phyloP scores from a whole-genome alignment of 108 stramenopile genomes.

The Cyclotella choctawhatcheeana region DNA sequence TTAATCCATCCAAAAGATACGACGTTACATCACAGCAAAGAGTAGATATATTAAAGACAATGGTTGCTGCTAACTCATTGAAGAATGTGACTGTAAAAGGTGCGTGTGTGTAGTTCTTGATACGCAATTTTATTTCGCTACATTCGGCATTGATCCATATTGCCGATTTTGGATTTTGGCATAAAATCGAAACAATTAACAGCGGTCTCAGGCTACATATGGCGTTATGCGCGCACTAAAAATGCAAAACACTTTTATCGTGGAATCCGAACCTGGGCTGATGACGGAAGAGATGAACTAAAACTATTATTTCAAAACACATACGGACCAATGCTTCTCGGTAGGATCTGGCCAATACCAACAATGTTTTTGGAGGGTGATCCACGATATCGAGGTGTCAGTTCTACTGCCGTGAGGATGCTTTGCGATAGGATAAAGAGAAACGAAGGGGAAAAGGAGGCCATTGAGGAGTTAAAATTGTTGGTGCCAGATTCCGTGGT shows the following conservation, averaged over 20 bases:
- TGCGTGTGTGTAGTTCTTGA: conserved; percentile 28
- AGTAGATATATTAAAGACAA: conserved; percentile 58
- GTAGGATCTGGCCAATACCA: conserved; percentile 68
- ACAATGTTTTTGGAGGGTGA: conserved; percentile 82
- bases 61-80: conserved; percentile 30
- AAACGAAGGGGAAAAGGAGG: not conserved
- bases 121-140: not conserved
- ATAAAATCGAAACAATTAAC: no score
- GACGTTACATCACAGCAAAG: conserved; percentile 72
- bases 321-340: conserved; percentile 69
- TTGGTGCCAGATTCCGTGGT: conserved; percentile 9
- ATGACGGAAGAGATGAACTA: conserved; percentile 81
- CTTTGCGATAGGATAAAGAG: conserved; percentile 49
- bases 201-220: conserved; percentile 86
- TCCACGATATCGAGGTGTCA: conserved; percentile 79
- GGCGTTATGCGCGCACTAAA: conserved; percentile 73
- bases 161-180: no score
- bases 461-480: not conserved
- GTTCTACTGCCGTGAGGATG: conserved; percentile 72
- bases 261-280: conserved; percentile 86
- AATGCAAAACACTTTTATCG: conserved; percentile 71
- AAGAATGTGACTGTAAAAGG: conserved; percentile 71
- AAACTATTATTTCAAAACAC: conserved; percentile 69
- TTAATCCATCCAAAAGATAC: conserved; percentile 83
- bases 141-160: no score